Evolutionary conservation across 2,329 filamentous ascomycete genomes (phyloP).

Genomic region (Biscogniauxia marginata): DNA sequence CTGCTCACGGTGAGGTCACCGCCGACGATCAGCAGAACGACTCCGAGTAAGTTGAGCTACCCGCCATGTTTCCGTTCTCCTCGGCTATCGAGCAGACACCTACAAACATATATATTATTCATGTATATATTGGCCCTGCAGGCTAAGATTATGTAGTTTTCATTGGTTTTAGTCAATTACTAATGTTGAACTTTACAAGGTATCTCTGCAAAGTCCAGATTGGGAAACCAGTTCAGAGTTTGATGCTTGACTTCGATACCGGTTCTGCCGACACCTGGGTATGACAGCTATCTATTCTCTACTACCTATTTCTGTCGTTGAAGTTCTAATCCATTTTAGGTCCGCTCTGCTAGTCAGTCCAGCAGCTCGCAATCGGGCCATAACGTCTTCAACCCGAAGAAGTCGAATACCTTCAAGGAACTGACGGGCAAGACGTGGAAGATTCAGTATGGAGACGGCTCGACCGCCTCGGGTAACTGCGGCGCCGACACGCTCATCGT

Average conservation of each 20-base stretch:
- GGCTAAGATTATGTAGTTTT: too few species aligned
- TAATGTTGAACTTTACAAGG: conserved; percentile 51
- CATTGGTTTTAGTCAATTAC: background rate
- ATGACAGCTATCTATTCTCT: conserved; percentile 23
- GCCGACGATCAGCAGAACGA: conserved; percentile 69
- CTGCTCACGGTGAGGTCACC: conserved; percentile 48
- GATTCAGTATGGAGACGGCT: conserved; percentile 67
- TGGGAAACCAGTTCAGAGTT: conserved; percentile 62
- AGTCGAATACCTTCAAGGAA: conserved; percentile 60
- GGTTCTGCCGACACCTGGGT: conserved; percentile 71
- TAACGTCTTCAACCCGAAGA: conserved; percentile 56
- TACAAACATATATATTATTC: background rate
- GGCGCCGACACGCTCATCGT: conserved; percentile 62
- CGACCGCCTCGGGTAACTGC: conserved; percentile 63
- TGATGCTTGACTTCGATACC: conserved; percentile 68
- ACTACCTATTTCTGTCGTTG: background rate
- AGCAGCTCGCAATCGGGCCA: conserved; percentile 41
- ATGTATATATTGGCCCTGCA: background rate
- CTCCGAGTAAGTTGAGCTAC: conserved; percentile 37
- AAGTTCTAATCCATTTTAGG: conserved; percentile 33
- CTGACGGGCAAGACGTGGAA: conserved; percentile 54
- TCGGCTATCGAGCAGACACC: background rate
- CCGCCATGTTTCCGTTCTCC: background rate
- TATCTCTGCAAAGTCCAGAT: conserved; percentile 63
- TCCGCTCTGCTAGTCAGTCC: conserved; percentile 54